Evolutionary conservation across 2,329 filamentous ascomycete species (phyloP).

Genomic region (Juglanconis juglandina): DNA sequence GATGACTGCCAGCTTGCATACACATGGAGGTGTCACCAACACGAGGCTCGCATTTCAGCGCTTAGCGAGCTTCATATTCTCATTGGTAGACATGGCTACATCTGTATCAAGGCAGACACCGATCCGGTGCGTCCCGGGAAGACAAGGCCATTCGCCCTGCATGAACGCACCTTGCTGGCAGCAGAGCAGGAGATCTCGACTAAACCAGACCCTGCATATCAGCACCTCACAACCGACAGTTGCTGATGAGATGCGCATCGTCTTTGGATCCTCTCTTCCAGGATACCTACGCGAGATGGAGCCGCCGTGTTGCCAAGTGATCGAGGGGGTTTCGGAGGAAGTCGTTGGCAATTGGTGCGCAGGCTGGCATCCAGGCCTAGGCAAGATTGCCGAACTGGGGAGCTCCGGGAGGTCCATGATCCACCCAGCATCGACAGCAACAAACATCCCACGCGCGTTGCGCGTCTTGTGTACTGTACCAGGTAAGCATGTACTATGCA

Average conservation of each 20-base stretch:
- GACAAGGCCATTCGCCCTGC: neutral
- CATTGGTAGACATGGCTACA: constrained; percentile 10
- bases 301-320: neutral
- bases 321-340: neutral
- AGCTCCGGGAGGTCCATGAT: neutral
- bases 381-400: constrained; percentile 8
- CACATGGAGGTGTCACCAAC: neutral
- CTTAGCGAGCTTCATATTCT: constrained; percentile 16
- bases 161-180: neutral
- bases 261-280: neutral
- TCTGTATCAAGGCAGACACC: neutral
- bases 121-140: neutral
- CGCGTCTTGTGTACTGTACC: constrained; percentile 7
- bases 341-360: neutral
- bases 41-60: constrained; percentile 9
- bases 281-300: neutral
- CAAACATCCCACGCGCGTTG: constrained; percentile 9
- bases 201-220: neutral
- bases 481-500: neutral
- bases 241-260: no score
- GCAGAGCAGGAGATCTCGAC: neutral
- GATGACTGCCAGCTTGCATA: neutral
- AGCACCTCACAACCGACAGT: no score
- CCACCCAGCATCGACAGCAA: constrained; percentile 7
- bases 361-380: neutral